These are phyloP conservation scores for Fusarium metavorans DNA, from an alignment of 2,329 filamentous ascomycete genomes.

Conservation along the genomic window DNA sequence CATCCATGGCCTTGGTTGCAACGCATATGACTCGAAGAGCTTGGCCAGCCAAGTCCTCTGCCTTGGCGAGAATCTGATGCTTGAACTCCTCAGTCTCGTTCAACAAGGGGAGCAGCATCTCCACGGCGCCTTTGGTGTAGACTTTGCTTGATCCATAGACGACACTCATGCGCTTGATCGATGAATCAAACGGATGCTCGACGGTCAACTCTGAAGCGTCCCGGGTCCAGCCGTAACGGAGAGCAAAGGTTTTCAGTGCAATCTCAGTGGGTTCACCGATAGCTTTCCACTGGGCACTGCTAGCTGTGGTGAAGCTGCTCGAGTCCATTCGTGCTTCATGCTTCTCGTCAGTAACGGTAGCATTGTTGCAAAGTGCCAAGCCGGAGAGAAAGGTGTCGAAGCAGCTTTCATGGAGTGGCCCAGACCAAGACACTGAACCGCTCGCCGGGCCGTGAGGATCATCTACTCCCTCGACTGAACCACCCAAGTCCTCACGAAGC, in stretches of 20 bases:
- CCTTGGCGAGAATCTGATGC: constrained; percentile 59
- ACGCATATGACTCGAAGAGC: constrained; percentile 78
- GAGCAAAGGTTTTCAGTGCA: constrained; percentile 78
- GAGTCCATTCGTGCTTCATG: constrained; percentile 61
- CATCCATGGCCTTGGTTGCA: constrained; percentile 62
- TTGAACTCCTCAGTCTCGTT: constrained; percentile 61
- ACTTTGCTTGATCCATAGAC: constrained; percentile 65
- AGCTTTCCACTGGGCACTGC: constrained; percentile 65
- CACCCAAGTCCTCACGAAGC: constrained; percentile 66
- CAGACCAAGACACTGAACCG: constrained; percentile 62
- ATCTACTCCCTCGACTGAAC: constrained; percentile 65
- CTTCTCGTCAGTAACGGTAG: constrained; percentile 61
- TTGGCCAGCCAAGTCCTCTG: constrained; percentile 68
- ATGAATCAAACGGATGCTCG: constrained; percentile 80
- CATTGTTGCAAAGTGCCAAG: constrained; percentile 72
- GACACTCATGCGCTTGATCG: constrained; percentile 81
- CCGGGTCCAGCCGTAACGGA: constrained; percentile 72
- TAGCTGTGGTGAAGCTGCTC: constrained; percentile 59
- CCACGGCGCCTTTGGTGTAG: constrained; percentile 72
- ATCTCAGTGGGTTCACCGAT: constrained; percentile 79
- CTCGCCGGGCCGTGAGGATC: constrained; percentile 72
- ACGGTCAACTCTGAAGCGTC: constrained; percentile 63
- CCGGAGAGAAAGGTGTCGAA: constrained; percentile 64
- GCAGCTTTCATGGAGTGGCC: constrained; percentile 52
- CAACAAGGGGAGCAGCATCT: constrained; percentile 65